These are phyloP conservation scores for Malus domestica DNA, from an alignment of 306 rosid species.

Conservation along the genomic window DNA sequence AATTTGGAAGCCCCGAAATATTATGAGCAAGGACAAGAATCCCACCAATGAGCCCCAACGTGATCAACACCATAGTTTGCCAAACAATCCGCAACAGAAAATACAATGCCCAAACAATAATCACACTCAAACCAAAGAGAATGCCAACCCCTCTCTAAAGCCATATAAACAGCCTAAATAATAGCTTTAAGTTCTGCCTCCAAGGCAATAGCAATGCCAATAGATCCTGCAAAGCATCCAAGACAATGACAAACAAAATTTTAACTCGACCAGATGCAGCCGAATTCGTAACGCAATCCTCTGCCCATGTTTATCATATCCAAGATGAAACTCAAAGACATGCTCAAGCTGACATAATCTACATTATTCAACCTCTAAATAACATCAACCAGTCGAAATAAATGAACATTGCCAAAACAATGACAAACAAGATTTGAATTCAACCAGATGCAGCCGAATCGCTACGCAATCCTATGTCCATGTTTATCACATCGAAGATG, in stretches of 20 bases:
- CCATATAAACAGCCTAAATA: no score
- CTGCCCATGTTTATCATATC: not conserved
- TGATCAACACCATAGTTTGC: no score
- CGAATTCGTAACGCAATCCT: not conserved
- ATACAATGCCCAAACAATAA: no score
- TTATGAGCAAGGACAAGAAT: no score
- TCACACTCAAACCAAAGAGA: no score
- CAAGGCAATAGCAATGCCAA: no score
- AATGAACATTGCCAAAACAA: not conserved
- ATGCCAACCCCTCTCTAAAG: no score
- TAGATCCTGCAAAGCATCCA: no score
- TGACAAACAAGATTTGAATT: not conserved
- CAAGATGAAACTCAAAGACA: not conserved
- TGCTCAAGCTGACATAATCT: not conserved
- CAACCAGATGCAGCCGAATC: not conserved
- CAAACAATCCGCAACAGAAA: no score
- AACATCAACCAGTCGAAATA: not conserved
- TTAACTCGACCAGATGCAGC: not conserved
- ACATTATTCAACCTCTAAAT: conserved; percentile 2
- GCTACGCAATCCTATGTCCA: not conserved
- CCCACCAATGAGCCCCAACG: no score
- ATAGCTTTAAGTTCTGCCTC: no score
- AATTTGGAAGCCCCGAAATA: no score
- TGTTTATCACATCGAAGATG: not conserved
- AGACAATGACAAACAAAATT: not conserved